Evolutionary conservation across 108 stramenopile species (phyloP).

Genomic region (Parietichytrium sp.): DNA sequence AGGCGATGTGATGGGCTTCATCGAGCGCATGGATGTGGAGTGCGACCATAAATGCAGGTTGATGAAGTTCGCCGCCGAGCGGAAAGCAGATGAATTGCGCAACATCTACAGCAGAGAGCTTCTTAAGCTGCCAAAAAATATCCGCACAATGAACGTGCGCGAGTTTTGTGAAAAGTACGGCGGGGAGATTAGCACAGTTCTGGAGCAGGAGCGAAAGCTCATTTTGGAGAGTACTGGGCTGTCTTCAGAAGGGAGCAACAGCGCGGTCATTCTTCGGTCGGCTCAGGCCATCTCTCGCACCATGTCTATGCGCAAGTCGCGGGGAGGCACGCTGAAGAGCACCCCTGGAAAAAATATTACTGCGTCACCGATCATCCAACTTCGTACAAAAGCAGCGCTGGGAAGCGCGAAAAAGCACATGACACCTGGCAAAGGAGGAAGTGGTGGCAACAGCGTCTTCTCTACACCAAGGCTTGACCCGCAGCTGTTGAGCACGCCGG

Average conservation of each 20-base stretch:
- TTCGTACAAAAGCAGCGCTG: not conserved
- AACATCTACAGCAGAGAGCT: conserved; percentile 8
- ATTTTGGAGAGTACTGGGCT: not conserved
- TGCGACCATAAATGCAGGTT: not conserved
- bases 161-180: conserved; percentile 32
- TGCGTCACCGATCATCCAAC: no score
- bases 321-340: not conserved
- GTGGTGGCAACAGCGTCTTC: not conserved
- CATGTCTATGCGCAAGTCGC: conserved; percentile 33
- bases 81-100: not conserved
- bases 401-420: not conserved
- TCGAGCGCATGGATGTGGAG: conserved; percentile 14
- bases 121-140: conserved; percentile 5
- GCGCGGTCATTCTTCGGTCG: not conserved
- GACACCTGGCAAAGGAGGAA: not conserved
- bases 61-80: not conserved
- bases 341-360: not conserved
- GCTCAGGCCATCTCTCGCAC: not conserved
- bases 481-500: not conserved
- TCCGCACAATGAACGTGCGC: conserved; percentile 17
- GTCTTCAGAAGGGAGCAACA: not conserved
- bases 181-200: not conserved
- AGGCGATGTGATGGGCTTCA: not conserved
- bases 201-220: conserved; percentile 35
- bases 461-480: not conserved